Conservation (phyloP, 805 yeast genomes). For the Schwanniomyces sp. region DNA sequence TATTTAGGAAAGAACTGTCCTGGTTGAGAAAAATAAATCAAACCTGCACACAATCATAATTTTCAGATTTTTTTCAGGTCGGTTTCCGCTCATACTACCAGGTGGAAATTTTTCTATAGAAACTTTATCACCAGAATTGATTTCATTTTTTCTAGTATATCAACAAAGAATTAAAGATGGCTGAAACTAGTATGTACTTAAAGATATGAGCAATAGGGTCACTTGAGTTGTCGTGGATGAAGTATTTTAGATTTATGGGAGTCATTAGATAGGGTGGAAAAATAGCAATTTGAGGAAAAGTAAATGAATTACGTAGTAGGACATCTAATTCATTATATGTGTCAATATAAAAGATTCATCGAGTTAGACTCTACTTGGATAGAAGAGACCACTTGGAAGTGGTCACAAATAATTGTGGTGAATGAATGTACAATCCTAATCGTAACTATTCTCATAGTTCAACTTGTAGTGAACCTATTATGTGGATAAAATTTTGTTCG, state of each 20-base stretch:
- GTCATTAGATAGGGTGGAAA: too few species aligned
- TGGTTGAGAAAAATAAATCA: slow-evolving; percentile 5
- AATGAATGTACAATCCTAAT: too few species aligned
- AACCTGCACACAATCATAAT: slow-evolving; percentile 5
- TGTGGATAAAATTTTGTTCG: not conserved
- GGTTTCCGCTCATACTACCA: slow-evolving; percentile 1
- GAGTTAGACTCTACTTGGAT: not conserved
- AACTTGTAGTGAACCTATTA: not conserved
- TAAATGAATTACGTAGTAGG: not conserved
- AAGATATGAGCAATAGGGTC: not conserved
- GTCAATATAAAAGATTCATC: not conserved
- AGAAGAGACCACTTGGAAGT: too few species aligned
- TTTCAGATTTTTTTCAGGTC: slow-evolving; percentile 4
- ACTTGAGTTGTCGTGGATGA: not conserved
- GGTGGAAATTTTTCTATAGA: slow-evolving; percentile 2
- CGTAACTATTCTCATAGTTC: not conserved
- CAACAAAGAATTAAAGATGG: slow-evolving; percentile 21
- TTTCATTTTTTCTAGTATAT: slow-evolving; percentile 6
- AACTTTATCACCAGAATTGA: slow-evolving; percentile 1
- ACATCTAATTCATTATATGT: not conserved
- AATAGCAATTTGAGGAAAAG: not conserved
- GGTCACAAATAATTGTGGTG: too few species aligned
- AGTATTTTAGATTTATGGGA: not conserved
- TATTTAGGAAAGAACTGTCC: not conserved
- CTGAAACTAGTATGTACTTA: slow-evolving; percentile 35